A percentile compares a stretch with the other conserved stretches of the same genome.
These are phyloP conservation scores for Talaromyces sp. DNA, from an alignment of 2,329 filamentous ascomycete species.

Conservation along the genomic window DNA sequence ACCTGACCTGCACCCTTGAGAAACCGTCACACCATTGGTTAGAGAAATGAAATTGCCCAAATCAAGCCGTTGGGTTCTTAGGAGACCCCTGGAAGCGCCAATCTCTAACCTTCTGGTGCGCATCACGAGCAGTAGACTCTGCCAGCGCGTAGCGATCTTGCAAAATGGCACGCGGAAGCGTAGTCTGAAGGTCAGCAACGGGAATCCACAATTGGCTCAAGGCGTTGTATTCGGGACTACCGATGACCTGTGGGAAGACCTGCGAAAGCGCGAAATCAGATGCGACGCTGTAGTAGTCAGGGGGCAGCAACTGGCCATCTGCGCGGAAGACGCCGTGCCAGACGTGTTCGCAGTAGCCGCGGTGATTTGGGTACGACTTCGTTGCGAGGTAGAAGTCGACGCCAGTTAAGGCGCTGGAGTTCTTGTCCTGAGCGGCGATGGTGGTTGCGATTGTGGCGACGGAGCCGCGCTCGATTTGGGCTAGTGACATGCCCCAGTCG, in stretches of 20 bases:
- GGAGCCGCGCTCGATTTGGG: neutral
- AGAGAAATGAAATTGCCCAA: neutral
- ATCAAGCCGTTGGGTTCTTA: neutral
- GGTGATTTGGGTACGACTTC: neutral
- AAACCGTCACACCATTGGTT: neutral
- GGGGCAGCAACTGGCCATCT: neutral
- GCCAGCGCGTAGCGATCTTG: neutral
- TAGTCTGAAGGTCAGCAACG: neutral
- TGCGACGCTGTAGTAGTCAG: neutral
- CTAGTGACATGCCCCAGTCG: neutral
- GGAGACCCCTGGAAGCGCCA: neutral
- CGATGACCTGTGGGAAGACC: neutral
- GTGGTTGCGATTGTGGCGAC: neutral
- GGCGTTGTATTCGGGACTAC: neutral
- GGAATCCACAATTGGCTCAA: neutral
- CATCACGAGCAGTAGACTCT: neutral
- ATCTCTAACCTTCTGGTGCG: neutral
- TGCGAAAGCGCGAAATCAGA: neutral
- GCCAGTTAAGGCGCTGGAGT: neutral
- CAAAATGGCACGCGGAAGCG: neutral
- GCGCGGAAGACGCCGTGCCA: neutral
- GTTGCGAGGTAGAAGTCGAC: neutral
- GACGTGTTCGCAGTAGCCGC: neutral
- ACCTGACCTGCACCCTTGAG: neutral
- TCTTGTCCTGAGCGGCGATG: neutral